Evolutionary conservation across 2,329 filamentous ascomycete species (phyloP), one percentile per base, ranked within the genome.

Genomic region (Lomentospora prolificans): DNA sequence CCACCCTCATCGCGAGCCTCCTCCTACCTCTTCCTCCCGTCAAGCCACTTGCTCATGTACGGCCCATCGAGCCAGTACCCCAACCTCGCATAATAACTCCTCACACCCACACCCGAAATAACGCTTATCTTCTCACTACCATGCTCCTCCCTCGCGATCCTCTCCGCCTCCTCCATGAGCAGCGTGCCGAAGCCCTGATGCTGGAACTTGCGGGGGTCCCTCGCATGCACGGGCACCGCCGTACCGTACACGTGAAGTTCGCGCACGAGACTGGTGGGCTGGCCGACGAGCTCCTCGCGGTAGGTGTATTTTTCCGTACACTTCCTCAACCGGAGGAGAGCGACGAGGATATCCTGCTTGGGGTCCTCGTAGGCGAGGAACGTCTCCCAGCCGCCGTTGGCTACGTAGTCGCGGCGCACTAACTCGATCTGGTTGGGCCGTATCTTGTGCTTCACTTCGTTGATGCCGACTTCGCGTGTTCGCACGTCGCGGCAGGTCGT

Each of bases 401-500:
- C 94, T 0, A 84, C 81, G 70, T 99, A 99, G 72, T 99, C 94
- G 61, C 94, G 81, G 25, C 94, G 86, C 28, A 99, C 86, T 19
- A 99, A 83, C 75, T 99, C 94, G 57, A 99, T 89, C 69, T 99
- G 92, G 61, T 91, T 95, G 0, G 94, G 94, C 1, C 92, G 81
- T 62, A 99, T 96, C 76, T 97, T 97, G 77, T 99, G 86, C 76
- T 99, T 99, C 61, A 99, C 92, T 73, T 99, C 94, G 69, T 99
- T 99, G 72, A 99, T 91, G 58, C 94, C 94, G 24, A 99, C 94
- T 72, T 99, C 94, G 58, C 94, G 84, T 1, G 94, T 99, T 12
- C 94, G 86, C 24, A 99, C 94, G 65, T 99, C 94, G 60, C 95
- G 89, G 68, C 95, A 99, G 1, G 89, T 90, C 0, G 94, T 99